A percentile compares a stretch with the other conserved stretches of the same genome.
Conservation (phyloP, 2,329 filamentous ascomycete species). For the Microcyclospora tardicrescens region DNA sequence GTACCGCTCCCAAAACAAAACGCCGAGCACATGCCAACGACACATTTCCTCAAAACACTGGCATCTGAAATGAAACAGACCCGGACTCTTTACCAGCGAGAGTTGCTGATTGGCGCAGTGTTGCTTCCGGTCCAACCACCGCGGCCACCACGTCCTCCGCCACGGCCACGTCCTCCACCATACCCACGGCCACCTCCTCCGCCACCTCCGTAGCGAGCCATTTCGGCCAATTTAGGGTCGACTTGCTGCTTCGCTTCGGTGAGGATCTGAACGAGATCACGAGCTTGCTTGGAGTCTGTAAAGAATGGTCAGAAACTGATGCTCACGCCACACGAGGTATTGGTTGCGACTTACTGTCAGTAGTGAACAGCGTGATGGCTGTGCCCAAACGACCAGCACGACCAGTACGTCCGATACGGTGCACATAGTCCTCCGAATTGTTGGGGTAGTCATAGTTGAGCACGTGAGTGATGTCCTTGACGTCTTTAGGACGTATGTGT, state of each 20-base stretch:
- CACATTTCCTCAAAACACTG: slow-evolving; percentile 1
- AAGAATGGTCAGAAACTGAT: slow-evolving; percentile 19
- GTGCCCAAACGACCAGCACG: slow-evolving; percentile 79
- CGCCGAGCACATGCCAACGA: too few relatives aligned
- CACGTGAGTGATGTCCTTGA: slow-evolving; percentile 99
- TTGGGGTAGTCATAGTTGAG: slow-evolving; percentile 99
- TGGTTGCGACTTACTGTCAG: slow-evolving; percentile 71
- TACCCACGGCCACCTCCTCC: slow-evolving; percentile 56
- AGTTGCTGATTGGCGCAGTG: slow-evolving; percentile 43
- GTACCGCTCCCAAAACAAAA: too few relatives aligned
- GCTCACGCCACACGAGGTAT: slow-evolving; percentile 11
- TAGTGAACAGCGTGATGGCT: slow-evolving; percentile 96
- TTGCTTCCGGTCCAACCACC: slow-evolving; percentile 44
- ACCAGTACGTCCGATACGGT: slow-evolving; percentile 56
- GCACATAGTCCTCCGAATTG: slow-evolving; percentile 62
- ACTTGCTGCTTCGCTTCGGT: slow-evolving; percentile 97
- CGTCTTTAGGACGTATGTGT: slow-evolving; percentile 63
- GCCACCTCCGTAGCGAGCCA: slow-evolving; percentile 82
- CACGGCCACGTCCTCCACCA: slow-evolving; percentile 46
- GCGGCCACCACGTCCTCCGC: slow-evolving; percentile 17
- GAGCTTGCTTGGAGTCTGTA: slow-evolving; percentile 52
- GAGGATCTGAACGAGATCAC: slow-evolving; percentile 86
- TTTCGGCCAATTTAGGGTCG: slow-evolving; percentile 88
- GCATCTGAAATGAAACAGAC: not conserved
- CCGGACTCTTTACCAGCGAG: slow-evolving; percentile 21